These are phyloP conservation scores for Cyclotella atomus DNA, from an alignment of 108 stramenopile genomes.

Conservation along the genomic window DNA sequence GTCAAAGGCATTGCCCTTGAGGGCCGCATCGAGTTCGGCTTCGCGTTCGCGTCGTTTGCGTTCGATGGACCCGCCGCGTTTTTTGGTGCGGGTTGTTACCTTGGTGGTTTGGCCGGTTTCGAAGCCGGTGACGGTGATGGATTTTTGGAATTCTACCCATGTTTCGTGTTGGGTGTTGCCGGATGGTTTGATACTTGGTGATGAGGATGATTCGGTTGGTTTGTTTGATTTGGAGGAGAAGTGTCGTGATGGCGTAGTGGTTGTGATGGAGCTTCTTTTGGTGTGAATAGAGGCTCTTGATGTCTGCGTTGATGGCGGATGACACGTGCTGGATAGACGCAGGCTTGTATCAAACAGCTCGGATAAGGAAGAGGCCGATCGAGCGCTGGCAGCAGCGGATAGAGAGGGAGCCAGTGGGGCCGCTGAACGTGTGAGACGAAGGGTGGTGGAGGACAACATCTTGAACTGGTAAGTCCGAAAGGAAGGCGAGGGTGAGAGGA, in stretches of 20 bases:
- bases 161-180: slow-evolving; percentile 66
- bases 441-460: neutral
- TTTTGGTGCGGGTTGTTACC: slow-evolving; percentile 41
- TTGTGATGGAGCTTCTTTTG: too few species aligned
- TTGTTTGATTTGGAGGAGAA: slow-evolving; percentile 8
- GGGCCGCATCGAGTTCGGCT: slow-evolving; percentile 42
- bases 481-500: too few species aligned
- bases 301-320: neutral
- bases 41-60: slow-evolving; percentile 58
- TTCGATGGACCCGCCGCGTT: slow-evolving; percentile 62
- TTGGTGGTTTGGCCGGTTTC: slow-evolving; percentile 80
- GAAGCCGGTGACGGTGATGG: slow-evolving; percentile 80
- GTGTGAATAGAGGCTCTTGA: too few species aligned
- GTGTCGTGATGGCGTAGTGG: too few species aligned
- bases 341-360: slow-evolving; percentile 1
- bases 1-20: slow-evolving; percentile 16
- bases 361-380: neutral
- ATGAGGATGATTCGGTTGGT: too few species aligned
- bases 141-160: slow-evolving; percentile 88
- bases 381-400: neutral
- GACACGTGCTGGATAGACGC: too few species aligned
- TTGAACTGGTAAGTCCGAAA: neutral
- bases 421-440: neutral
- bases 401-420: neutral
- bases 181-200: neutral